Conservation (phyloP, 768 basidiomycete species). For the Trametes elegans region DNA sequence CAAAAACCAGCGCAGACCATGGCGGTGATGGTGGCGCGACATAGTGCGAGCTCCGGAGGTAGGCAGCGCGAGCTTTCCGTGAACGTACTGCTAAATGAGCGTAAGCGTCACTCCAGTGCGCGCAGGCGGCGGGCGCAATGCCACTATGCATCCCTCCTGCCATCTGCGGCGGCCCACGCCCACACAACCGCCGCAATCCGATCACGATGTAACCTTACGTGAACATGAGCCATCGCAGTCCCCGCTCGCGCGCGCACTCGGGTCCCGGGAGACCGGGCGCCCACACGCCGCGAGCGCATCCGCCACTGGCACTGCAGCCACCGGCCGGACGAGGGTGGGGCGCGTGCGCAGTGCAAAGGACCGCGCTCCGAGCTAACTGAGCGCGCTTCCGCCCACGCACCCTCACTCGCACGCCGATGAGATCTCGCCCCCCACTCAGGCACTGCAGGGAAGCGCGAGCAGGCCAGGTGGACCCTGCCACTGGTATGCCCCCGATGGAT, state of each 20-base stretch:
- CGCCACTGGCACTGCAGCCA: constrained; percentile 5
- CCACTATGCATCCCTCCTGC: constrained; percentile 9
- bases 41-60: background rate
- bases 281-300: background rate
- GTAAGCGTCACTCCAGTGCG: background rate
- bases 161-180: constrained; percentile 1
- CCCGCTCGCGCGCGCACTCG: too few species aligned
- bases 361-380: background rate
- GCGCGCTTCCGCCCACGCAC: background rate
- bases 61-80: background rate
- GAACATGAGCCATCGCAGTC: too few species aligned
- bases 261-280: constrained; percentile 9
- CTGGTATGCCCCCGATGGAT: constrained; percentile 9
- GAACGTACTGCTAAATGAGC: background rate
- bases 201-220: constrained; percentile 20
- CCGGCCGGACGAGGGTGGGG: background rate
- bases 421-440: constrained; percentile 14
- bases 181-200: constrained; percentile 16
- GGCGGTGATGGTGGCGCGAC: constrained; percentile 14
- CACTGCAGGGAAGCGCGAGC: constrained; percentile 13
- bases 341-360: constrained; percentile 1
- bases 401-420: constrained; percentile 1
- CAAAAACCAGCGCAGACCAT: background rate
- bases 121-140: background rate
- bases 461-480: background rate